Percentiles rank a stretch among this genome's conserved stretches.
phyloP scores from a whole-genome alignment of 768 basidiomycete species.

The Suillus subluteus region DNA sequence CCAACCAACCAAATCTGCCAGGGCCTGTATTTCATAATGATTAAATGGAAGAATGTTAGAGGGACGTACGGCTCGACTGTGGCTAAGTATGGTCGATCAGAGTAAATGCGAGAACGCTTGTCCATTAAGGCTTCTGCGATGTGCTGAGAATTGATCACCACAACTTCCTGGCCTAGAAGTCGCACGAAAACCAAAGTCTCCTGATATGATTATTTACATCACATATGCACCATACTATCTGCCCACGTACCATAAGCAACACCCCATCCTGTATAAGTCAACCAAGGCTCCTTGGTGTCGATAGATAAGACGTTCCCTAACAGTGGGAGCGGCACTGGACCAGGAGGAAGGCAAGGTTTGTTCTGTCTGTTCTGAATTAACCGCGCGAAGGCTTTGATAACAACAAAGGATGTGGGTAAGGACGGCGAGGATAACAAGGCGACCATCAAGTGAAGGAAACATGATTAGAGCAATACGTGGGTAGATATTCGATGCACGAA shows the following conservation, averaged over 20 bases:
- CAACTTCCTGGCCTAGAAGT: constrained; percentile 4
- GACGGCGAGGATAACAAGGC: neutral
- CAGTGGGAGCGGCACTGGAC: constrained; percentile 38
- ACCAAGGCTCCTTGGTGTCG: constrained; percentile 34
- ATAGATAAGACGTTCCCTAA: constrained; percentile 38
- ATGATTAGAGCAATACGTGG: no score
- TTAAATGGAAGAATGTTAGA: neutral
- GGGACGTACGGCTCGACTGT: constrained; percentile 4
- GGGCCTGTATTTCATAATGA: neutral
- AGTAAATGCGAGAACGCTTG: constrained; percentile 14
- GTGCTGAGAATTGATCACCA: constrained; percentile 8
- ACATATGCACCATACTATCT: neutral
- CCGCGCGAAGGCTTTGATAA: no score
- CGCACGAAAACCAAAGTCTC: constrained; percentile 8
- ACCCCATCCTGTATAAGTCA: constrained; percentile 38
- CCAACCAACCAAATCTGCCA: constrained; percentile 9
- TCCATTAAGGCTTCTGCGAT: constrained; percentile 10
- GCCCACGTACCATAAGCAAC: constrained; percentile 24
- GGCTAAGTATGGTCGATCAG: constrained; percentile 11
- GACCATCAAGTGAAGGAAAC: neutral
- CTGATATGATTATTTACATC: constrained; percentile 1
- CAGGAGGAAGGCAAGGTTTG: constrained; percentile 33
- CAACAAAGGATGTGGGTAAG: no score
- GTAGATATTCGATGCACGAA: neutral
- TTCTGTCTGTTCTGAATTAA: neutral